Evolutionary conservation across 1,139 yeast species (phyloP), one percentile per base, ranked within the genome.

Genomic region (Torulaspora globosa): DNA sequence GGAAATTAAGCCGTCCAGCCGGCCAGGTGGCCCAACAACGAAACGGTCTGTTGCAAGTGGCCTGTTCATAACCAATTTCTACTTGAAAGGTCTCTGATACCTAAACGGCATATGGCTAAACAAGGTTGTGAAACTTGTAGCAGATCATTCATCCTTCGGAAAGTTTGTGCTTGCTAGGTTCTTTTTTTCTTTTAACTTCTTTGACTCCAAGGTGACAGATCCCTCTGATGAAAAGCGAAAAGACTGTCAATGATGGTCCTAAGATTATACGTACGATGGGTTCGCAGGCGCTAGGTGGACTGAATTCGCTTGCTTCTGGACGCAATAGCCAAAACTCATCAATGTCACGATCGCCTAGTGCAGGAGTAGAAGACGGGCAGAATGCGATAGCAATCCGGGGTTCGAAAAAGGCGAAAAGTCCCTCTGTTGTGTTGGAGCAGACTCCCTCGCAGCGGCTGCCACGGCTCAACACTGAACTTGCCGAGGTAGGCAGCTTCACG

Each of bases 201-300:
- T 34, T 34, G 23, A 28, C 36, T 15, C 24, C 18, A 12, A 14
- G n/a, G 36, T 19, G 36, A 34, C n/a, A 37, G 12, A 26, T 18
- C 21, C 9, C 7, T 23, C 18, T 16, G 19, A 43, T 39, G 36
- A 36, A 35, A 28, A 39, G 24, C 31, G 31, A 12, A 15, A 29
- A n/a, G 19, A 19, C 35, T 41, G 32, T 39, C 16, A 47, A 44
- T 19, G 44, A 39, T 12, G 41, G 44, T 30, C 57, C 57, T 24
- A 53, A 52, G 29, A 46, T 48, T 28, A 54, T 54, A 19, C 48
- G 58, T 18, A 55, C 55, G 8, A 43, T 55, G 40, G 58, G 57
- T 8, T 54, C 60, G 12, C 57, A 54, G 42, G 43, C 58, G n/a
- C 24, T 53, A 39, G 47, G 58, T 28, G 54, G 52, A 10, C 15